Base-by-base conservation (phyloP, 768 basidiomycete genomes). In the Phanerochaete carnosa region DNA sequence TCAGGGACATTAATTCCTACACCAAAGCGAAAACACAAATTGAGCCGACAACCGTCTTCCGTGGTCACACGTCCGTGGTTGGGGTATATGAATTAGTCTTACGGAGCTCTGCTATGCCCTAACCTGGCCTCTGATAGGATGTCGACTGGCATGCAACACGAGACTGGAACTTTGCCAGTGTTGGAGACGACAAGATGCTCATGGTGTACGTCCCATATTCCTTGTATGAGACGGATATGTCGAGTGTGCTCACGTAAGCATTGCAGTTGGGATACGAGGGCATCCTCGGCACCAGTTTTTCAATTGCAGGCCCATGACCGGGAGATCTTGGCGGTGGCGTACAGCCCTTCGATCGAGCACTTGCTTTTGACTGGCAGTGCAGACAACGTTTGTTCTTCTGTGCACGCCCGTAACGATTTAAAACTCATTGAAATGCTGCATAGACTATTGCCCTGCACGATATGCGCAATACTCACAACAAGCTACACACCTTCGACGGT, bases 101-200 rank as follows among this genome's bases (percentile, higher is more conserved):
- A 15, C 33, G 15, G 26, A 22, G 32, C 11, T 52, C 29, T 37
- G 13, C 26, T 22, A n/a, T 23, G 35, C 59, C 29, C 35, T 59
- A 54, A 25, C 32, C 55, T 68, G 32, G 62, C 50, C 19, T 22
- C 30, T 11, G 39, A 13, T 62, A 96, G 94, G 97, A 99, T 70
- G 95, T 99, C 5, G 95, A 97, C 67, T 99, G 97, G 97, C 90
- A 96, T 73, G 79, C 87, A 1, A 84, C 80, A 3, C 79, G 89
- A 68, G 92, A 94, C 61, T 86, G 88, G 67, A 76, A 94, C 52
- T 94, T 98, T 67, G 95, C 89, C 2, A 98, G 95, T 65, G 97
- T 96, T 32, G 94, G 95, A 22, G 97, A 99, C 63, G 97, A 99
- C 72, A 91, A 89, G 72, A 85, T 92, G 81, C 82, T 99, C 55